Conservation (phyloP, 2,329 filamentous ascomycete species). For the Calonectria pauciramosa region DNA sequence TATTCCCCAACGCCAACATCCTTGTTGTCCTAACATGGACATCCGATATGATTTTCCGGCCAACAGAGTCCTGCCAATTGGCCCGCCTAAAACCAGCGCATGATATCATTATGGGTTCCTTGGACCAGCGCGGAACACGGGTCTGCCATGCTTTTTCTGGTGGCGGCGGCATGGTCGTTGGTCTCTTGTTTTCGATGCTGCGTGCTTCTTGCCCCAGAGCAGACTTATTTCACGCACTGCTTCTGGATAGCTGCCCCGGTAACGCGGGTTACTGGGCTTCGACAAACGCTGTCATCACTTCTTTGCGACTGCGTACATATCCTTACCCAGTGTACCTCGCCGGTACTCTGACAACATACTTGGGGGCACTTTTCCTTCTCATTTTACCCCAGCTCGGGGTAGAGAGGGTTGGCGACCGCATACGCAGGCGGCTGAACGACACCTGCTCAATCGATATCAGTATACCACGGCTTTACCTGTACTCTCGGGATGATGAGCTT, state of each 20-base stretch:
- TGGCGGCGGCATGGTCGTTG: not conserved
- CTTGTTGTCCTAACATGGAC: conserved; percentile 13
- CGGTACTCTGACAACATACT: not conserved
- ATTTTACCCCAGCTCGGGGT: not conserved
- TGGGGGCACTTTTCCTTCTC: not conserved
- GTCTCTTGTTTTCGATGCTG: not conserved
- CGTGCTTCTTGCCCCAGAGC: not conserved
- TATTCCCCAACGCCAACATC: conserved; percentile 5
- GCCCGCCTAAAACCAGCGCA: conserved; percentile 43
- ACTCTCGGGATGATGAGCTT: conserved; percentile 6
- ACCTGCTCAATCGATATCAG: not conserved
- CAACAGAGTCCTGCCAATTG: conserved; percentile 34
- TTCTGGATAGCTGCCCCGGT: not conserved
- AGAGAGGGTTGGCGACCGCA: conserved; percentile 6
- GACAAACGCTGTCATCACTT: not conserved
- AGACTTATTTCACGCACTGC: conserved; percentile 1
- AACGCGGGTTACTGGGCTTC: not conserved
- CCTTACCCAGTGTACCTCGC: not conserved
- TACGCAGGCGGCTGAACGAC: conserved; percentile 16
- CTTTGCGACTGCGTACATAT: not conserved
- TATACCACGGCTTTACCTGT: conserved; percentile 7
- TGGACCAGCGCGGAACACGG: not conserved
- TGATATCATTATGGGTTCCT: not conserved
- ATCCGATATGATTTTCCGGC: not conserved
- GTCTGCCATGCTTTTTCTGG: not conserved